Conservation (phyloP, 1,139 yeast species). For the Hyphopichia burtonii region DNA sequence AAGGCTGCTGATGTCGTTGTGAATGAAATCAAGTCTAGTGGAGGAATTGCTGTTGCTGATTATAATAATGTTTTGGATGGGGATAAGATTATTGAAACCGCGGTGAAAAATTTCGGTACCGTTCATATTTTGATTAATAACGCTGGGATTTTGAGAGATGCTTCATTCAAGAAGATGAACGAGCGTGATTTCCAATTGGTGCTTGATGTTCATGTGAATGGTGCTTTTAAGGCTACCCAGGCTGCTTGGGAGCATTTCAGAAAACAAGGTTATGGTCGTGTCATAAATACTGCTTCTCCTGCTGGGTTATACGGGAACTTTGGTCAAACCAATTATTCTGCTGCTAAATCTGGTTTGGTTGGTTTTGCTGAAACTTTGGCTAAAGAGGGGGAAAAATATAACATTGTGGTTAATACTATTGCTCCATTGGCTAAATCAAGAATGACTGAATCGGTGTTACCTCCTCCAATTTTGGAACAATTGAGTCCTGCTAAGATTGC, state of each 20-base stretch:
- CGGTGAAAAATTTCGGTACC: conserved; percentile 82
- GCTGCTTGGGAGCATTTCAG: conserved; percentile 94
- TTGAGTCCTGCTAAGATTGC: conserved; percentile 87
- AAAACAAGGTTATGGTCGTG: conserved; percentile 82
- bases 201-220: conserved; percentile 83
- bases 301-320: conserved; percentile 97
- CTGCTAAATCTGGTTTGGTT: conserved; percentile 87
- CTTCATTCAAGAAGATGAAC: conserved; percentile 78
- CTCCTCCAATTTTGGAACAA: conserved; percentile 77
- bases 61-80: conserved; percentile 91
- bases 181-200: conserved; percentile 79
- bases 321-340: conserved; percentile 95
- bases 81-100: conserved; percentile 81
- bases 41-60: conserved; percentile 91
- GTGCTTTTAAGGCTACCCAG: conserved; percentile 80
- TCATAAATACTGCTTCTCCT: conserved; percentile 91
- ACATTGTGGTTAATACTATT: conserved; percentile 81
- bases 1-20: conserved; percentile 86
- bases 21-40: conserved; percentile 69
- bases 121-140: conserved; percentile 89
- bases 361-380: conserved; percentile 95
- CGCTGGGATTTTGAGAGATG: conserved; percentile 87
- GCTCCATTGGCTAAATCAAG: conserved; percentile 95
- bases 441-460: conserved; percentile 91
- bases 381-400: conserved; percentile 85